Evolutionary conservation across 805 yeast genomes (phyloP).

Genomic region (Candida jianshihensis): DNA sequence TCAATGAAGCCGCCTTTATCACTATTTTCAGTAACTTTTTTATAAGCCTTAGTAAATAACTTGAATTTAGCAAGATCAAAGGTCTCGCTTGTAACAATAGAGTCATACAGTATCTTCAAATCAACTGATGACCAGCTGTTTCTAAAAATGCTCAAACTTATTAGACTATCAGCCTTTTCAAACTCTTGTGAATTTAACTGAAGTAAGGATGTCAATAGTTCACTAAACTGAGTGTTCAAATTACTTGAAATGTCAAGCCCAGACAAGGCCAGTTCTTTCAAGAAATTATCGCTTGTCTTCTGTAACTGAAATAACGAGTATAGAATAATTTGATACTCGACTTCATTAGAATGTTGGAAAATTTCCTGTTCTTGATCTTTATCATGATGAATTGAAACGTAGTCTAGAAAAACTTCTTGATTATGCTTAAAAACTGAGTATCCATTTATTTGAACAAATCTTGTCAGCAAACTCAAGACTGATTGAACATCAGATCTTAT

Average conservation of each 20-base stretch:
- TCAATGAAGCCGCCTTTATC: constrained; percentile 5
- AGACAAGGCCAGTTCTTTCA: constrained; percentile 24
- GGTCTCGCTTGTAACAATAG: constrained; percentile 6
- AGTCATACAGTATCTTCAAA: constrained; percentile 10
- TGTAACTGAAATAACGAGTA: constrained; percentile 19
- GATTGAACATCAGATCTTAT: constrained; percentile 24
- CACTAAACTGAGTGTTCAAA: constrained; percentile 13
- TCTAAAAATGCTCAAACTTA: constrained; percentile 19
- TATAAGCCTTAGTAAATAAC: constrained; percentile 22
- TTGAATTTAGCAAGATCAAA: constrained; percentile 22
- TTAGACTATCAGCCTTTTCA: constrained; percentile 15
- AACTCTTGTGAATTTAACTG: constrained; percentile 16
- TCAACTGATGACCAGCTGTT: constrained; percentile 23
- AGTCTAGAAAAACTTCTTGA: constrained; percentile 34
- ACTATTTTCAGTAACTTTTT: constrained; percentile 10
- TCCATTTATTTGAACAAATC: constrained; percentile 24
- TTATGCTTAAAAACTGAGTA: constrained; percentile 27
- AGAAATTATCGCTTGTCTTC: constrained; percentile 12
- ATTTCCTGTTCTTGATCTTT: not conserved
- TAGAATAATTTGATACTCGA: constrained; percentile 20
- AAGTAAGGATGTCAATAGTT: constrained; percentile 22
- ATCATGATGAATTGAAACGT: constrained; percentile 18
- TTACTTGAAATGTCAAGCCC: constrained; percentile 7
- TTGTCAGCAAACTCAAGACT: constrained; percentile 13
- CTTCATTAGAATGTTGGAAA: constrained; percentile 3